Evolutionary conservation across 2,329 filamentous ascomycete species (phyloP), one percentile per base, ranked within the genome.

Genomic region (Claviceps cyperi): DNA sequence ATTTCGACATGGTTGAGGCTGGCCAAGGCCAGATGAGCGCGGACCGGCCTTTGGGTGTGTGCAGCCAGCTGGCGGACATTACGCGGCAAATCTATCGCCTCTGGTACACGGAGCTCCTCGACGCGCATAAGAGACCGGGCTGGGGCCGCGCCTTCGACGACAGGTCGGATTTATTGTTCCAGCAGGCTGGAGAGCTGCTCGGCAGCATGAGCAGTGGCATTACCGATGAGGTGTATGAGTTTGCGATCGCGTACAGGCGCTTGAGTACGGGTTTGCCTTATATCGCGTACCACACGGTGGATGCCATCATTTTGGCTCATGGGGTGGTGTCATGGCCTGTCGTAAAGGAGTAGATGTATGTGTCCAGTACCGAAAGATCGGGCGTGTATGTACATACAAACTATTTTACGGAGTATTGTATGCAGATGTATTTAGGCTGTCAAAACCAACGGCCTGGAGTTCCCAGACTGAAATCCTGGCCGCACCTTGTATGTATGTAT

Each of bases 171-270:
- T 21, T 24, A 7, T 28, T 54, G 21, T 37, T 52, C 11, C 39
- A 36, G 17, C 19, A 24, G n/a, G 52, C 46, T 2, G 52, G 52
- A 4, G 48, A 52, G 11, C 6, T 51, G 37, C 48, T 54, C n/a
- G 38, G 19, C 19, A n/a, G 3, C 13, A n/a, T 22, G 41, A 46
- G 43, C 3, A 40, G 9, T 21, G 32, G 37, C 7, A 43, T 51
- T 15, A 50, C 45, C 5, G 48, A 43, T 32, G 52, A 54, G 13
- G 46, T 52, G 17, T 48, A 52, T 21, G 49, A 43, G 35, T 52
- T 54, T 47, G 46, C 52, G 6, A 49, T 54, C 21, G 51, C 51
- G 3, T 54, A 44, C 21, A 48, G 52, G 7, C 45, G 51, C 21
- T 9, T 52, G 32, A 52, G 52, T 13, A 52, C 52, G 48, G 48